Base-by-base conservation (phyloP, 495 filamentous ascomycete species). In the Pseudoneurospora amorphoporcata region DNA sequence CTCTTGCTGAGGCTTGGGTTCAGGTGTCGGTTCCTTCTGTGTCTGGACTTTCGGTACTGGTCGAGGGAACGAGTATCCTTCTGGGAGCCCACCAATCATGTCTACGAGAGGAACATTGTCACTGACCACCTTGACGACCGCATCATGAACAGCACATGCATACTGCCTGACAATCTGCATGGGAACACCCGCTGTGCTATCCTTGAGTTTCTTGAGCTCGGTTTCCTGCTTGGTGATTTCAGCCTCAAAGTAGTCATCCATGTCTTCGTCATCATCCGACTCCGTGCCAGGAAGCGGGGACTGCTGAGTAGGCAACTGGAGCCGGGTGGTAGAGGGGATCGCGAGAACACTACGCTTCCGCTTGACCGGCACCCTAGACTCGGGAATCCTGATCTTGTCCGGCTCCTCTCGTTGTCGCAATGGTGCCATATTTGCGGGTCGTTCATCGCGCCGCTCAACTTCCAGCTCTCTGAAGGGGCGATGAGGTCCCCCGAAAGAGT, bases 201-300 rank as follows among this genome's bases (percentile, higher is more conserved):
- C 77, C 70, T 82, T 76, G 19, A 85, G 70, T 47, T 82, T 79
- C 68, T 78, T 78, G 35, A 88, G 73, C 37, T 87, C 80, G 1
- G 73, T 74, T 39, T 86, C 81, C 2, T 79, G 73, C 68, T 86
- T 82, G 8, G 75, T 73, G 70, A 87, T 86, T 71, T 84, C 76
- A 3, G 79, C 73, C 68, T 85, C 81, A 53, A 88, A 85, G 40
- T 85, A 84, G 29, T 84, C 83, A 37, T 84, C 85, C 69, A 87
- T 81, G 39, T 87, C 85, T 65, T 87, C 84, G 35, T 86, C 81
- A n/a, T 79, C 85, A 17, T 83, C 86, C n/a, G 85, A 86, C 47
- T 86, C 85, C 4, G 76, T 68, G n/a, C 78, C 75, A 41, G 78
- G 71, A 5, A 74, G 35, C 8, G 73, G 72, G 5, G 69, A 53